Evolutionary conservation across 331 rosid genomes (phyloP).

Genomic region (Phaseolus coccineus): DNA sequence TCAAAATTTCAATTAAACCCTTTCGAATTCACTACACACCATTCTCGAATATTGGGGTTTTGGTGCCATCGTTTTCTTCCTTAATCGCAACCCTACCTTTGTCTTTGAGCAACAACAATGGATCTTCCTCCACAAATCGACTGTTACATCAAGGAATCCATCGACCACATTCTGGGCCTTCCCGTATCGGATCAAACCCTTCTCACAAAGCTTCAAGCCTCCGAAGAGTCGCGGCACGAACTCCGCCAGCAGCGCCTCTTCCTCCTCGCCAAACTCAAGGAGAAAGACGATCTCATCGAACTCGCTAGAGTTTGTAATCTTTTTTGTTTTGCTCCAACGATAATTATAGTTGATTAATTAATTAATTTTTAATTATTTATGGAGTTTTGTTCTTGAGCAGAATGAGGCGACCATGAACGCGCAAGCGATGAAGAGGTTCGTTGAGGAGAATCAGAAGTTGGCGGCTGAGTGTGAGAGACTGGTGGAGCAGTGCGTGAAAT

Average conservation of each 20-base stretch:
- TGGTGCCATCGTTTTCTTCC: not conserved
- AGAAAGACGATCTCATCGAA: conserved; percentile 68
- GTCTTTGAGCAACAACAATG: conserved; percentile 50
- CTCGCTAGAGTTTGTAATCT: conserved; percentile 55
- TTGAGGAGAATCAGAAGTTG: conserved; percentile 85
- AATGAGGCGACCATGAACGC: conserved; percentile 79
- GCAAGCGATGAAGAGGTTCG: conserved; percentile 75
- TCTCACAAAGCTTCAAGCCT: conserved; percentile 68
- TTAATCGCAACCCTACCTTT: not conserved
- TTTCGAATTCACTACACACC: not conserved
- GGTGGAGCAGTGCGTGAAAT: conserved; percentile 64
- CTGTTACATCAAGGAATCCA: conserved; percentile 71
- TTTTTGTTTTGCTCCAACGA: not conserved
- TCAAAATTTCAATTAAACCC: not conserved
- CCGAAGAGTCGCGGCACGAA: conserved; percentile 58
- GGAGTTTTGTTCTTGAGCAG: conserved; percentile 44
- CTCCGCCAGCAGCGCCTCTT: conserved; percentile 55
- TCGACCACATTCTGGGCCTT: conserved; percentile 71
- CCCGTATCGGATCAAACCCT: conserved; percentile 68
- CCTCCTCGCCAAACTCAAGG: conserved; percentile 61
- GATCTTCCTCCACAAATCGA: conserved; percentile 72
- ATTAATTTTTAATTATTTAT: not conserved
- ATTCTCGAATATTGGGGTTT: not conserved
- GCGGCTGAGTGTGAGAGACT: conserved; percentile 71
- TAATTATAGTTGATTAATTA: not conserved